These are phyloP conservation scores for Arthrobotrys iridis DNA, from an alignment of 2,329 filamentous ascomycete species.

Conservation along the genomic window DNA sequence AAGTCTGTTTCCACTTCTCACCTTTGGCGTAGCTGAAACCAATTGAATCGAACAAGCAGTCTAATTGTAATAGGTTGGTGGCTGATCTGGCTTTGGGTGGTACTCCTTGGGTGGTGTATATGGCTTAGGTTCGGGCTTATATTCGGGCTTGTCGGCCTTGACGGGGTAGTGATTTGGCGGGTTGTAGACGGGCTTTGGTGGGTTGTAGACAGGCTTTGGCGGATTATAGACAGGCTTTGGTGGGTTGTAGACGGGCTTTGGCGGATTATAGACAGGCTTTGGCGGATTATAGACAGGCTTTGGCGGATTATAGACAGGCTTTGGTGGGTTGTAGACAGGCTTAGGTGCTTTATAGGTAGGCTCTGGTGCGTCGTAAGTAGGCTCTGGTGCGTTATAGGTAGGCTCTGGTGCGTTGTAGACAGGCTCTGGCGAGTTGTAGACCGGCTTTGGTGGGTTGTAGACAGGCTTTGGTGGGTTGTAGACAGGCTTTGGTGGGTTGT, in stretches of 20 bases:
- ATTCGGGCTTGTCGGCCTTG: too few relatives aligned
- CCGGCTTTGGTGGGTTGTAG: not conserved
- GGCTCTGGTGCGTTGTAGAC: not conserved
- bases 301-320: not conserved
- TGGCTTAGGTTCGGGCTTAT: not conserved
- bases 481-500: not conserved
- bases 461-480: slow-evolving; percentile 2
- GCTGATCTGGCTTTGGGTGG: slow-evolving; percentile 6
- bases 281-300: not conserved
- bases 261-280: slow-evolving; percentile 8
- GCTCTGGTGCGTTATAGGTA: not conserved
- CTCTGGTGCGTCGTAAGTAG: not conserved
- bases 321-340: not conserved
- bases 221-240: slow-evolving; percentile 5
- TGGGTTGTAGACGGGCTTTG: not conserved
- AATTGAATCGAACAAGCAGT: not conserved
- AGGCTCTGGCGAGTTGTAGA: not conserved
- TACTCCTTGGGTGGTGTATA: not conserved
- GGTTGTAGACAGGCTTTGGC: not conserved
- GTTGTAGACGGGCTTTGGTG: not conserved
- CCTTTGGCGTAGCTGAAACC: not conserved
- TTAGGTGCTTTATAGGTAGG: too few relatives aligned
- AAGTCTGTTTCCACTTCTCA: not conserved
- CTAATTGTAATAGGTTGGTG: slow-evolving; percentile 13
- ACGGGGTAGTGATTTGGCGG: not conserved